Conservation (phyloP, 129 eudicot species). For the Pulicaria dysenterica region DNA sequence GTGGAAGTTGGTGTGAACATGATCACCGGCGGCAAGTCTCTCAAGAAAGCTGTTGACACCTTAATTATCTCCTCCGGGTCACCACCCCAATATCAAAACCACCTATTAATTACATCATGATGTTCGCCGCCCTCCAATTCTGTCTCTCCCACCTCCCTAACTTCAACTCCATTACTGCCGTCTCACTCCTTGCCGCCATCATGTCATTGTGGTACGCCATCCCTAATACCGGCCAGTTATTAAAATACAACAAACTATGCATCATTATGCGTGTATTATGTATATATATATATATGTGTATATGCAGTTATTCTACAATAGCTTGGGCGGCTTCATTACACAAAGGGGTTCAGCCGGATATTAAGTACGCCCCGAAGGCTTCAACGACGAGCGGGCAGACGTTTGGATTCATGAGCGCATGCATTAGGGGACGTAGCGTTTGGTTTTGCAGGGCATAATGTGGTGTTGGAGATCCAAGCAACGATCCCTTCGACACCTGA, state of each 20-base stretch:
- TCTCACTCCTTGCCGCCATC: constrained; percentile 52
- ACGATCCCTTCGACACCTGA: constrained; percentile 54
- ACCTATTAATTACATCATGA: constrained; percentile 51
- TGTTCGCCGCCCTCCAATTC: constrained; percentile 43
- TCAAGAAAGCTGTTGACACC: constrained; percentile 40
- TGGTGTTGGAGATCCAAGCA: constrained; percentile 67
- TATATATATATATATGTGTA: no score
- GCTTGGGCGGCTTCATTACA: constrained; percentile 42
- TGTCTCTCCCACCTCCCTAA: constrained; percentile 49
- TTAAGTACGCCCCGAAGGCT: constrained; percentile 38
- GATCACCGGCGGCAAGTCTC: constrained; percentile 64
- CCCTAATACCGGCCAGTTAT: no score
- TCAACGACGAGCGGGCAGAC: constrained; percentile 35
- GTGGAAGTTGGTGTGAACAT: constrained; percentile 57
- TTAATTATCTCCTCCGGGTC: constrained; percentile 22
- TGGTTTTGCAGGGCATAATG: constrained; percentile 61
- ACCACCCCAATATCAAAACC: constrained; percentile 28
- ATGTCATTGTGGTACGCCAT: constrained; percentile 51
- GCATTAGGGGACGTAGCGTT: constrained; percentile 52
- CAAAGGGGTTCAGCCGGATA: constrained; percentile 43
- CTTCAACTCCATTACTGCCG: constrained; percentile 47
- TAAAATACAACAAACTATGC: no score
- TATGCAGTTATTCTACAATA: constrained; percentile 53
- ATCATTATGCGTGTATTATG: no score
- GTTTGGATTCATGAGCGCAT: constrained; percentile 36